Evolutionary conservation across 2,329 filamentous ascomycete species (phyloP), one percentile per base, ranked within the genome.

Genomic region (Nothophoma quercina): DNA sequence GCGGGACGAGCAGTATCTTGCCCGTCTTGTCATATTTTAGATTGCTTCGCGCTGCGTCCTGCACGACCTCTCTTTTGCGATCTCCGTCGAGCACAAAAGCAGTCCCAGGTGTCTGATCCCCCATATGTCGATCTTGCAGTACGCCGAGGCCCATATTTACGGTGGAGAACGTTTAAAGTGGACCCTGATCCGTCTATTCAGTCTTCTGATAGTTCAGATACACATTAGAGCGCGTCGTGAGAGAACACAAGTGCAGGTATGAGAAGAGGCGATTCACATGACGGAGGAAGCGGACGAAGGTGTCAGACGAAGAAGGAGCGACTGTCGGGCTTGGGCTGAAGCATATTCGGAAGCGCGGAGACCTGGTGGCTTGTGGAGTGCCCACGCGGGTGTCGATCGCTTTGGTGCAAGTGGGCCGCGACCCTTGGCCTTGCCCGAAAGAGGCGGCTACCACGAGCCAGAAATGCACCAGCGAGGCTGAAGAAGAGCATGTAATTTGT

Each of bases 1-100:
- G 93, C 5, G 93, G 93, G 5, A 96, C 88, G 25, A 97, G 84
- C 63, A 97, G 89, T 64, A 93, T 89, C 15, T 81, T 78, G 26
- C 89, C 88, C 57, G 81, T 87, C 44, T 74, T 82, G 73, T 93
- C 89, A 73, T 86, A 89, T 74, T 95, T 96, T 63, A 95, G 75
- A 12, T 74, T 65, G 21, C 78, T 70, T 36, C 72, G 61, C 15
- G 55, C 56, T 19, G 51, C 59, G 33, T 41, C 56, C 10, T 60
- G 44, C 51, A 75, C 75, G 29, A 75, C 65, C 30, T 58, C 40
- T 16, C 57, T 51, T 33, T 63, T 47, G 13, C 55, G 40, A 22
- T 67, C 63, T 39, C 68, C 64, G 33, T 71, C 62, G 33, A 74
- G 61, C 3, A 79, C 75, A 9, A 74, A 73, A 32, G 76, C 76